These are phyloP conservation scores for Rhizopogon vulgaris DNA, from an alignment of 768 basidiomycete genomes.

Conservation along the genomic window DNA sequence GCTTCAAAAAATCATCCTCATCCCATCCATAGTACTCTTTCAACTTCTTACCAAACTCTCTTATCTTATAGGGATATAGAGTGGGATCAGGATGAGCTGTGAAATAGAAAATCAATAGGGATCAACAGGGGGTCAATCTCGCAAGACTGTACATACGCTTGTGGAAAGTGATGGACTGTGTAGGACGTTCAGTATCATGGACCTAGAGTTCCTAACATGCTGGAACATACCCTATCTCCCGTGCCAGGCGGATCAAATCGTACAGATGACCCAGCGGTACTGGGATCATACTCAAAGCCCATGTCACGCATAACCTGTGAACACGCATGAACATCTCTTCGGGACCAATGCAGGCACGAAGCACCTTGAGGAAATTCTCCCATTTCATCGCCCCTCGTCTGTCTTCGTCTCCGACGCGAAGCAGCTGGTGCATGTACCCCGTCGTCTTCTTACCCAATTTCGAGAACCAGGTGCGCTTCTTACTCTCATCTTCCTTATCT, in stretches of 20 bases:
- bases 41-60: conserved; percentile 50
- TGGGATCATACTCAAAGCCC: conserved; percentile 69
- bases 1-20: conserved; percentile 33
- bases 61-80: conserved; percentile 43
- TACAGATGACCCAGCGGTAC: conserved; percentile 77
- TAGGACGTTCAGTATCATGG: conserved; percentile 1
- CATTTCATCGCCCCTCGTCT: conserved; percentile 67
- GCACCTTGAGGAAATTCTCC: conserved; percentile 72
- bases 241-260: conserved; percentile 70
- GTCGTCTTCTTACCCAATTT: conserved; percentile 55
- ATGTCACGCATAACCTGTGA: conserved; percentile 68
- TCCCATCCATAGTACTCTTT: conserved; percentile 66
- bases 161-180: conserved; percentile 68
- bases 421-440: conserved; percentile 56
- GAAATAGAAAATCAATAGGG: conserved; percentile 3
- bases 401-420: conserved; percentile 50
- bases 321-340: conserved; percentile 1
- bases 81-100: conserved; percentile 74
- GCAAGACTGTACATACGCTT: conserved; percentile 44
- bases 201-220: background rate
- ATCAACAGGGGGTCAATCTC: background rate
- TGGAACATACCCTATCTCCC: conserved; percentile 34
- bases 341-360: background rate
- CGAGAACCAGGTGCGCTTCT: conserved; percentile 50
- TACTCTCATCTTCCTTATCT: conserved; percentile 15